phyloP scores from a whole-genome alignment of 176 grass and related monocot species.

The Eleusine indica region DNA sequence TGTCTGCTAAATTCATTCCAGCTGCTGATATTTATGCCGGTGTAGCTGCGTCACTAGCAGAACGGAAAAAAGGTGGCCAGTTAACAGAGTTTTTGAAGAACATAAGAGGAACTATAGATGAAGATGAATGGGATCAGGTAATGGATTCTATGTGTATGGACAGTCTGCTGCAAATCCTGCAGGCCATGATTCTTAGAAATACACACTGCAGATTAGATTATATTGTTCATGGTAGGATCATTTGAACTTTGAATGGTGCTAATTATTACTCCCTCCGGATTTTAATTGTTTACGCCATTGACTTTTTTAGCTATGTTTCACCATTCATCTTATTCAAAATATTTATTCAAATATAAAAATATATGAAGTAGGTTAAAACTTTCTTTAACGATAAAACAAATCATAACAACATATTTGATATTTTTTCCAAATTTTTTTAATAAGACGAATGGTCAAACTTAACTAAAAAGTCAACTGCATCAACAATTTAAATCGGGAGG shows the following conservation, averaged over 20 bases:
- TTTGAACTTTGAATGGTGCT: constrained; percentile 34
- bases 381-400: too few species aligned
- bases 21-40: constrained; percentile 96
- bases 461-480: too few species aligned
- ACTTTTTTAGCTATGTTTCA: too few species aligned
- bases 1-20: constrained; percentile 47
- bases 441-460: too few species aligned
- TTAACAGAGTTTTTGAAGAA: constrained; percentile 95
- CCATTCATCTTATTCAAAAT: too few species aligned
- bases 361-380: too few species aligned
- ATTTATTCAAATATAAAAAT: too few species aligned
- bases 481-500: too few species aligned
- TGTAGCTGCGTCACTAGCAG: constrained; percentile 81
- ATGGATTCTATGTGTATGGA: constrained; percentile 35
- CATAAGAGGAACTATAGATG: constrained; percentile 93
- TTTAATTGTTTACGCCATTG: too few species aligned
- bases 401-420: too few species aligned
- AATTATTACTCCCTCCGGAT: background rate
- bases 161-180: constrained; percentile 22
- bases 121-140: constrained; percentile 98
- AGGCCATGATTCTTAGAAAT: constrained; percentile 7
- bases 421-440: too few species aligned
- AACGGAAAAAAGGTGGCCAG: constrained; percentile 91
- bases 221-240: constrained; percentile 21
- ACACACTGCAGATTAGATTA: constrained; percentile 20